phyloP scores from a whole-genome alignment of 208 protist genomes.

The Borovskyia barvae region DNA sequence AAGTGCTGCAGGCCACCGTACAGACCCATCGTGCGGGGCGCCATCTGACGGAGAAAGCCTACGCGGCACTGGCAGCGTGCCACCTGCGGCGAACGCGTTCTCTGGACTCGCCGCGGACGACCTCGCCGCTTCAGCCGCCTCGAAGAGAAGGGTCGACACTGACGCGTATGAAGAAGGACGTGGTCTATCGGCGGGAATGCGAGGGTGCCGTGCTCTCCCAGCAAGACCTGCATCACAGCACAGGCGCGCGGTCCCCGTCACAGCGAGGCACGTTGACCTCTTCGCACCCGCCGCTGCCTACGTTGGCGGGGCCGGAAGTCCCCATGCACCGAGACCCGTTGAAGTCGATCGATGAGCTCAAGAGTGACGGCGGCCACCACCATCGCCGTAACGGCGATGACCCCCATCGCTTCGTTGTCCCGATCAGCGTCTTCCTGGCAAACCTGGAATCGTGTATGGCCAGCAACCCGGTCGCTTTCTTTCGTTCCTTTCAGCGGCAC shows the following conservation, averaged over 20 bases:
- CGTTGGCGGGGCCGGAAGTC: no score
- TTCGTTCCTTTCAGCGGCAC: slow-evolving; percentile 21
- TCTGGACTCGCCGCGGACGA: not conserved
- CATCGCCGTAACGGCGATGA: not conserved
- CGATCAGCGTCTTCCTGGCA: slow-evolving; percentile 27
- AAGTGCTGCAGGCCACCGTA: slow-evolving; percentile 17
- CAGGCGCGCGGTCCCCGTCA: not conserved
- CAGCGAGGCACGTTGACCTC: not conserved
- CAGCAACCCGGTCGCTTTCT: slow-evolving; percentile 24
- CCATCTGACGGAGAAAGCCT: slow-evolving; percentile 17
- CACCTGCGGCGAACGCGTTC: slow-evolving; percentile 11
- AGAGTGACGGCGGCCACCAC: not conserved
- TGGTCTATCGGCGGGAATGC: no score
- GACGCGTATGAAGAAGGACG: not conserved
- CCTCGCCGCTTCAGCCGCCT: no score
- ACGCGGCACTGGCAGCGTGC: not conserved
- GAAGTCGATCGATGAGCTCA: not conserved
- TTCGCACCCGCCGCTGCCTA: not conserved
- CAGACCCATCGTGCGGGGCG: slow-evolving; percentile 15
- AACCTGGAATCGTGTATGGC: slow-evolving; percentile 25
- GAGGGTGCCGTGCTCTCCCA: not conserved
- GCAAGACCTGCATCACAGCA: not conserved
- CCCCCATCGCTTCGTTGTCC: slow-evolving; percentile 25
- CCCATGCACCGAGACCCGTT: no score
- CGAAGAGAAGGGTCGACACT: not conserved